Percentiles rank a stretch among this genome's conserved stretches.
Evolutionary conservation across 306 rosid species (phyloP).

Genomic region (Prunus campanulata): DNA sequence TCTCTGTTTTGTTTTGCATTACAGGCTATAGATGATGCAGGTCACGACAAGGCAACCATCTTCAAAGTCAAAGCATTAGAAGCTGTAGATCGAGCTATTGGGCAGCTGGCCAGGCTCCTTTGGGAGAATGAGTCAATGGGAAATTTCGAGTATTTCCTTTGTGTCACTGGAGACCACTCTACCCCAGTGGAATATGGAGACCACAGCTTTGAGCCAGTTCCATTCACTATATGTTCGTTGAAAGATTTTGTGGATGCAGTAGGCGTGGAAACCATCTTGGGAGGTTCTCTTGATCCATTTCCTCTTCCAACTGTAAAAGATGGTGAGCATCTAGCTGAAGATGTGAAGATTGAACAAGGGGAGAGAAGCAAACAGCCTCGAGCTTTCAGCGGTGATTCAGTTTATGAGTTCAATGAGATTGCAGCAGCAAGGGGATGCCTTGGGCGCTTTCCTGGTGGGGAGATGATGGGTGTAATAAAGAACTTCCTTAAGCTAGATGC

Average conservation of each 20-base stretch:
- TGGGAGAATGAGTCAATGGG: slow-evolving; percentile 81
- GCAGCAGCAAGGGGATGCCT: slow-evolving; percentile 84
- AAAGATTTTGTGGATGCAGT: slow-evolving; percentile 64
- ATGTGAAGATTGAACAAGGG: slow-evolving; percentile 36
- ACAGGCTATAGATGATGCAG: slow-evolving; percentile 98
- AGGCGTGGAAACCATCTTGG: slow-evolving; percentile 58
- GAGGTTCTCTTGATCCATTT: slow-evolving; percentile 62
- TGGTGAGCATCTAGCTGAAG: slow-evolving; percentile 43
- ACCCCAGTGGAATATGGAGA: slow-evolving; percentile 99
- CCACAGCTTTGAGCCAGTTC: slow-evolving; percentile 95
- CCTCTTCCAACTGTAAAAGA: slow-evolving; percentile 66
- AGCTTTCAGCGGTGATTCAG: slow-evolving; percentile 68
- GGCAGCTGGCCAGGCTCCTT: slow-evolving; percentile 82
- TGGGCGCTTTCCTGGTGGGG: slow-evolving; percentile 91
- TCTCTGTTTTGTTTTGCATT: slow-evolving; percentile 24
- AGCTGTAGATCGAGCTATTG: slow-evolving; percentile 82
- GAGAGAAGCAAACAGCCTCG: slow-evolving; percentile 19
- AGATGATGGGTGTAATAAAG: slow-evolving; percentile 93
- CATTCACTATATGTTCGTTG: slow-evolving; percentile 69
- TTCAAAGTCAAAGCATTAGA: slow-evolving; percentile 82
- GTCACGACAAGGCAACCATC: slow-evolving; percentile 83
- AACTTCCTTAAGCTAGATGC: slow-evolving; percentile 47
- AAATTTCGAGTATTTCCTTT: slow-evolving; percentile 57
- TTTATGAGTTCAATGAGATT: slow-evolving; percentile 62
- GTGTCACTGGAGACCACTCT: slow-evolving; percentile 92